Evolutionary conservation across 2,329 filamentous ascomycete species (phyloP).

Genomic region (Fusarium chaquense): DNA sequence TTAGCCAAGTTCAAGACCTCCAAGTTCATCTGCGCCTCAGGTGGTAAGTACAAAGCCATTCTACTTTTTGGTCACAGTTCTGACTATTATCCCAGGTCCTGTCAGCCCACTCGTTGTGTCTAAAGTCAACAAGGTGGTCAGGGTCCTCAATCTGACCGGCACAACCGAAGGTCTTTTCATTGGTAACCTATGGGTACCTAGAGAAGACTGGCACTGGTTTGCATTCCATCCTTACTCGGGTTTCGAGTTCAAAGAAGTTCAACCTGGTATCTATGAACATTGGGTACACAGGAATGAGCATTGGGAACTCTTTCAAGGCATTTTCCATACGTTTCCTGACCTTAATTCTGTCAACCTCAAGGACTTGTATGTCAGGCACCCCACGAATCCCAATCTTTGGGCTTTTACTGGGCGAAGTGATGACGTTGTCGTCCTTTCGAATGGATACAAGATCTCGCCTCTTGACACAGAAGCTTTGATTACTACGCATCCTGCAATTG

Average conservation of each 20-base stretch:
- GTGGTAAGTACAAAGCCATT: not conserved
- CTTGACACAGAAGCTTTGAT: constrained; percentile 49
- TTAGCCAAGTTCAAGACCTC: constrained; percentile 49
- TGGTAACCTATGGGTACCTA: constrained; percentile 46
- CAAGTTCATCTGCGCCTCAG: constrained; percentile 53
- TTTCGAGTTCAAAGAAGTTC: constrained; percentile 52
- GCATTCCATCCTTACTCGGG: constrained; percentile 52
- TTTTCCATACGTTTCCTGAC: constrained; percentile 52
- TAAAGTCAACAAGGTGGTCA: constrained; percentile 50
- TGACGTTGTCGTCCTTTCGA: constrained; percentile 49
- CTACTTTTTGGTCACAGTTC: not conserved
- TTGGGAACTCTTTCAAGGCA: constrained; percentile 24
- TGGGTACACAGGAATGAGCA: constrained; percentile 51
- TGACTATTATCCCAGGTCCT: constrained; percentile 21
- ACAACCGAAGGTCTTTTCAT: constrained; percentile 53
- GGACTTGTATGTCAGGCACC: constrained; percentile 49
- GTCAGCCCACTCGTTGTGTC: constrained; percentile 46
- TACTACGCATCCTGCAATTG: constrained; percentile 44
- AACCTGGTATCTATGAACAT: constrained; percentile 49
- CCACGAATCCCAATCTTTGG: constrained; percentile 47
- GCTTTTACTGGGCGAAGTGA: constrained; percentile 49
- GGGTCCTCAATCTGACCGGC: constrained; percentile 52
- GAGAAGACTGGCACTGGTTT: constrained; percentile 52
- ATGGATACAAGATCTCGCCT: constrained; percentile 51
- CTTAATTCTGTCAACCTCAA: constrained; percentile 48